Conservation (phyloP, 768 basidiomycete species). For the Kwoniella pini region DNA sequence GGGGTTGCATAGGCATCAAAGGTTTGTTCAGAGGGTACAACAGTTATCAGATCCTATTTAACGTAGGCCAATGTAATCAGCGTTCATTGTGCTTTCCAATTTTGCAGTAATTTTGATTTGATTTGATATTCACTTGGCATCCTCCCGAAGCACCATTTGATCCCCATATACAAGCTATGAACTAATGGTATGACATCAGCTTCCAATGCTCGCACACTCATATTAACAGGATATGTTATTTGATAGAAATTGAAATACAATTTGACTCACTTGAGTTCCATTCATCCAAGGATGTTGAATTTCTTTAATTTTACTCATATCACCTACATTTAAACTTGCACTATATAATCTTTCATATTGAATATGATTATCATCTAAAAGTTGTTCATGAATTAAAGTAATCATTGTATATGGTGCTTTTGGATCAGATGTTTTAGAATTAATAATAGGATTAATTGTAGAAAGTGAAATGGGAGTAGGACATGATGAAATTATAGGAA, state of each 20-base stretch:
- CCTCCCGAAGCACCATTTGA: slow-evolving; percentile 36
- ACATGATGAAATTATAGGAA: slow-evolving; percentile 35
- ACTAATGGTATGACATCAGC: slow-evolving; percentile 13
- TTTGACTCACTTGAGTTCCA: slow-evolving; percentile 25
- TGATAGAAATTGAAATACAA: background rate
- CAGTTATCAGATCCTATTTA: slow-evolving; percentile 34
- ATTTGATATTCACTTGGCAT: slow-evolving; percentile 34
- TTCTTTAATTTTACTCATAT: slow-evolving; percentile 17
- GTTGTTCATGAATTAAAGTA: slow-evolving; percentile 38
- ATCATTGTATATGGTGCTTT: slow-evolving; percentile 40
- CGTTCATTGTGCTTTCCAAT: no score
- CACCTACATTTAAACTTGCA: slow-evolving; percentile 30
- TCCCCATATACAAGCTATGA: slow-evolving; percentile 41
- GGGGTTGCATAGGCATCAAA: slow-evolving; percentile 23
- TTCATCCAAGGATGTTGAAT: slow-evolving; percentile 33
- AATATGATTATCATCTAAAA: slow-evolving; percentile 28
- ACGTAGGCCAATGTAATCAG: background rate
- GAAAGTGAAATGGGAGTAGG: slow-evolving; percentile 31
- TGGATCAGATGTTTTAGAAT: slow-evolving; percentile 24
- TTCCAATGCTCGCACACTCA: no score
- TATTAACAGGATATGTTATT: no score
- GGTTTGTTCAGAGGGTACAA: slow-evolving; percentile 23
- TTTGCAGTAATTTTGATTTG: no score
- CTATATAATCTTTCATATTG: slow-evolving; percentile 34
- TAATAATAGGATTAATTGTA: slow-evolving; percentile 24